Base-by-base conservation (phyloP, 208 protist genomes). In the Acanthamoeba triangularis region DNA sequence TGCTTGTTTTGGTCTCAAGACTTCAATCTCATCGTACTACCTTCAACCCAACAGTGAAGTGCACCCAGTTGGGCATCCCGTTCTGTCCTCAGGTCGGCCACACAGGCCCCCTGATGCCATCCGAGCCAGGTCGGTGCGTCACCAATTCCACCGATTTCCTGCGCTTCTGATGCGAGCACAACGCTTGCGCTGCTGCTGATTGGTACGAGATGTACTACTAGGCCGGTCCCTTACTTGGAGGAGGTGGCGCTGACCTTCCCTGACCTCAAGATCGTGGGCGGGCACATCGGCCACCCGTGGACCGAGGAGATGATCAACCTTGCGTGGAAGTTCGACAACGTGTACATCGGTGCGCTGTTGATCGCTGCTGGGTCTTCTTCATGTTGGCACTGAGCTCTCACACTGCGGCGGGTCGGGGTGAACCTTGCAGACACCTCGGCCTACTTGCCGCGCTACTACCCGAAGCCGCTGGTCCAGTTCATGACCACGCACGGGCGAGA, bases 261-360 rank as follows among this genome's bases (percentile, higher is more conserved):
- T n/a, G 93, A 95, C 56, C 63, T 96, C 18, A 96, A 95, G 54
- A 96, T 96, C 18, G 95, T 96, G 18, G 56, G 95, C 10, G 95
- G 95, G 10, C 95, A 96, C 54, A 96, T 96, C 76, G 95, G 95
- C 7, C 65, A 96, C 63, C 95, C 95, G 25, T 96, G 95, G 95
- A 96, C 95, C 18, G 94, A 96, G 33, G 95, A 96, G 61, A 96
- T 96, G 95, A 96, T 96, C 63, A 88, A 76, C 65, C 69, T 96
- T 0, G 87, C 92, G 14, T 95, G 88, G 76, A 96, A 96, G 67
- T 93, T 94, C 23, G 20, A 35, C 18, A 96, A 96, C 23, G 95
- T 96, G 6, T 96, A 95, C 94, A 96, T 96, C 25, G 88, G 88
- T 94, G 95, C 52, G 10, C 44, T 33, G 16, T 28, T 69, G 8